Evolutionary conservation across 1,284 basidiomycete genomes (phyloP), one percentile per base, ranked within the genome.

Genomic region (Somion occarium): DNA sequence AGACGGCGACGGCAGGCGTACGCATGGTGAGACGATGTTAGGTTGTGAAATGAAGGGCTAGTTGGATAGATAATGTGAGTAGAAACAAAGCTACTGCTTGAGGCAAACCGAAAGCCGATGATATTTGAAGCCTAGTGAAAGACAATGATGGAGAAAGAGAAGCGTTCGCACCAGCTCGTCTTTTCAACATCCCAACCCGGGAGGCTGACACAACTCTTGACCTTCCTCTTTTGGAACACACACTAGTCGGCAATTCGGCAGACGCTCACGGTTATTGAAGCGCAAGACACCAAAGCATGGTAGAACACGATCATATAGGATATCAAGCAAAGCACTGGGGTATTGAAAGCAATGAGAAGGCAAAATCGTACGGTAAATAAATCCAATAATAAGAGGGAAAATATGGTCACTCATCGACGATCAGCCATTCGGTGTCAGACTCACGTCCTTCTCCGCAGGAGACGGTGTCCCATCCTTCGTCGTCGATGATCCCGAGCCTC

Each of bases 341-440:
- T 64, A 66, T 64, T 53, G 50, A 57, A 59, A 50, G 54, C 45
- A 48, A 55, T 44, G 48, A 50, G 22, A 43, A 48, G 56, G 49
- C 20, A 51, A 50, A 44, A 55, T 53, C 51, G 48, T 51, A 42
- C 46, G 49, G 22, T 46, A 54, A 27, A 49, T 20, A 38, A 46
- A 18, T 44, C 57, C 38, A 52, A 49, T 44, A 44, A 51, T 48
- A 48, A 51, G 27, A 47, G 49, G 51, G 50, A 57, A 51, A 62
- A 51, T 49, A 50, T 24, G 42, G 43, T 66, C 63, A 69, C 59
- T 79, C 74, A 59, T 82, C 80, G 42, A 90, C 74, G 30, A 89
- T 82, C 61, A 91, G 62, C 88, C 88, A 91, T 91, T 91, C 88
- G 87, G 88, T 66, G 82, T 91, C 87, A 81, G 79, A 81, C 81